A percentile compares a stretch with the other conserved stretches of the same genome.
phyloP scores from a whole-genome alignment of 768 basidiomycete genomes.

The Pisolithus orientalis region DNA sequence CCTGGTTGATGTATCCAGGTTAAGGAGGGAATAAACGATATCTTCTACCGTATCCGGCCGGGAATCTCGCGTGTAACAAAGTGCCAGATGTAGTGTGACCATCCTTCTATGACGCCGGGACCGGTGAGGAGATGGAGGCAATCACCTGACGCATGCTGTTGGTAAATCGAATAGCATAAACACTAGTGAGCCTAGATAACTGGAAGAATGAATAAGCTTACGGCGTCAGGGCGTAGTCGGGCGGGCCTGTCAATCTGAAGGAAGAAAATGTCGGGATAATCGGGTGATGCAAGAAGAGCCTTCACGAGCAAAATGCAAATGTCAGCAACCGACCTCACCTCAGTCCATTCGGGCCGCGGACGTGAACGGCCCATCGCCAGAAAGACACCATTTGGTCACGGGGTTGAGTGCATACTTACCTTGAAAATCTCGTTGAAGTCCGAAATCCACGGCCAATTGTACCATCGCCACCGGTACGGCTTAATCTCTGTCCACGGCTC shows the following conservation, averaged over 20 bases:
- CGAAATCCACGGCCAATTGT: slow-evolving; percentile 60
- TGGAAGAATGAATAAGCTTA: slow-evolving; percentile 25
- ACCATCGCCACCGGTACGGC: slow-evolving; percentile 44
- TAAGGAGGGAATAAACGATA: not conserved
- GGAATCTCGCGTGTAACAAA: slow-evolving; percentile 35
- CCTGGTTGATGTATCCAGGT: no score
- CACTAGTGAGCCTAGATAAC: not conserved
- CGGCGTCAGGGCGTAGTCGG: slow-evolving; percentile 58
- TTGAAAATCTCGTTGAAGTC: slow-evolving; percentile 54
- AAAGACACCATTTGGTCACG: not conserved
- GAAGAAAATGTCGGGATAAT: slow-evolving; percentile 52
- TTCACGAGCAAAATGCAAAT: slow-evolving; percentile 13
- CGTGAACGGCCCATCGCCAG: not conserved
- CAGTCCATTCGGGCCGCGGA: not conserved
- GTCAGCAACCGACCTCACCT: slow-evolving; percentile 1
- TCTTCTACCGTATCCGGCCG: slow-evolving; percentile 16
- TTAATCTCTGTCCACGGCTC: slow-evolving; percentile 42
- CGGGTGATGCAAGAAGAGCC: slow-evolving; percentile 34
- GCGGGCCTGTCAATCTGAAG: slow-evolving; percentile 57
- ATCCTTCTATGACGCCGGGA: slow-evolving; percentile 43
- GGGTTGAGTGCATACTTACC: slow-evolving; percentile 29
- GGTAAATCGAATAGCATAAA: slow-evolving; percentile 1
- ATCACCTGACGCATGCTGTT: slow-evolving; percentile 37
- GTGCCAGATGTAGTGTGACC: slow-evolving; percentile 49
- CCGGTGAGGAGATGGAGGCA: slow-evolving; percentile 44